Conservation (phyloP, 805 yeast genomes). For the Suhomyces xylopsoci region DNA sequence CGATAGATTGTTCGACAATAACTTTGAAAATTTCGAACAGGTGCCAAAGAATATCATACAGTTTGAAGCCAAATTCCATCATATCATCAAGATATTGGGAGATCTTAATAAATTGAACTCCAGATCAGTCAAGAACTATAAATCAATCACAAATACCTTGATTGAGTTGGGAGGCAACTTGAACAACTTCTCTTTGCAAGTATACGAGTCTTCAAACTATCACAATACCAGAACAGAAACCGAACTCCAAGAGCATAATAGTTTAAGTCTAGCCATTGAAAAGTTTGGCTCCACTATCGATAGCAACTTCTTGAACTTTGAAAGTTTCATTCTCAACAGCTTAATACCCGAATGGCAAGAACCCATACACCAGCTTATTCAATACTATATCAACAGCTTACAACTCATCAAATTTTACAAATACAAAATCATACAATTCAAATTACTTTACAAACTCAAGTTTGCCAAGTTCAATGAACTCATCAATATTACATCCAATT, state of each 20-base stretch:
- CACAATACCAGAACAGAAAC: background rate
- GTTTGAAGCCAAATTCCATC: slow-evolving; percentile 34
- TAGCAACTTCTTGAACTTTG: slow-evolving; percentile 47
- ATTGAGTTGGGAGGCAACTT: slow-evolving; percentile 56
- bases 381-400: slow-evolving; percentile 41
- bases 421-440: slow-evolving; percentile 49
- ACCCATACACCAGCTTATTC: slow-evolving; percentile 47
- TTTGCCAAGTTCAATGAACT: slow-evolving; percentile 39
- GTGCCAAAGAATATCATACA: slow-evolving; percentile 32
- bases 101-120: slow-evolving; percentile 38
- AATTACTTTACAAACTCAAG: slow-evolving; percentile 37
- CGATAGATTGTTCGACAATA: slow-evolving; percentile 2
- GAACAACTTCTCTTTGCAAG: slow-evolving; percentile 52
- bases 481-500: slow-evolving; percentile 20
- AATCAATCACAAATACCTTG: slow-evolving; percentile 34
- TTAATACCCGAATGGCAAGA: slow-evolving; percentile 47
- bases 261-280: slow-evolving; percentile 39
- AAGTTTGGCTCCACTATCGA: slow-evolving; percentile 54
- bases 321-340: slow-evolving; percentile 38
- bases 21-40: slow-evolving; percentile 16
- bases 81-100: slow-evolving; percentile 28
- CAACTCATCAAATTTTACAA: slow-evolving; percentile 49
- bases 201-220: slow-evolving; percentile 19
- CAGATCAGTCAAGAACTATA: slow-evolving; percentile 39
- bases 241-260: slow-evolving; percentile 10